Evolutionary conservation across 2,329 filamentous ascomycete genomes (phyloP), one percentile per base, ranked within the genome.

Genomic region (Bretziella fagacearum): DNA sequence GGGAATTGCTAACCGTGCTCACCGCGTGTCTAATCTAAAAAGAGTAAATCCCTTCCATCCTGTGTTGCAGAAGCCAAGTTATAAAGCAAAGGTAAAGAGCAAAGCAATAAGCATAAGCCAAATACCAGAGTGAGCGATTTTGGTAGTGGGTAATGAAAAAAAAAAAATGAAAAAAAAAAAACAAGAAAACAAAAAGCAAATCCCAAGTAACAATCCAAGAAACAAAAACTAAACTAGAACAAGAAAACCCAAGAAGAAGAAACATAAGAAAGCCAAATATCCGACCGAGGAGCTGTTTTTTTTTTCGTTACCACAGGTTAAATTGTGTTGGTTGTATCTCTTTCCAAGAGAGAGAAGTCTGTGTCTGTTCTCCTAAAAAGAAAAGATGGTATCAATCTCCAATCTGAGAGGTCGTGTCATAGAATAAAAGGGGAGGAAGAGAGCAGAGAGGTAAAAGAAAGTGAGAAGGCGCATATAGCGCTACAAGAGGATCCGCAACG

Each of bases 1-100:
- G 11, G n/a, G 30, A 32, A 33, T 44, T 44, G 41, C 41, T 44
- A 44, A 32, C 41, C 41, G 27, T 17, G 17, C 30, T 22, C 35
- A 22, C 35, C n/a, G 35, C 35, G 22, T 44, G 32, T 44, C 41
- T 44, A 44, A 32, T 25, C 20, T 27, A 25, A 44, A 44, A 44
- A 32, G 29, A 32, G 17, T 17, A 25, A 44, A 30, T 32, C 26
- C 17, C 17, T 22, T 20, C 41, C 18, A 44, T 13, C 39, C n/a
- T 11, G 13, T 7, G 7, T 3, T 18, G 10, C n/a, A 22, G n/a
- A 6, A n/a, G 7, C n/a, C 6, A 26, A 30, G 22, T 7, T 13
- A n/a, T n/a, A 18, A 29, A 44, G 26, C 8, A 13, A 44, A 10
- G 2, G 15, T 11, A 32, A 33, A 29, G 2, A 44, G 10, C 4